These are phyloP conservation scores for Oleoguttula mirabilis DNA, from an alignment of 495 filamentous ascomycete genomes.

Conservation along the genomic window DNA sequence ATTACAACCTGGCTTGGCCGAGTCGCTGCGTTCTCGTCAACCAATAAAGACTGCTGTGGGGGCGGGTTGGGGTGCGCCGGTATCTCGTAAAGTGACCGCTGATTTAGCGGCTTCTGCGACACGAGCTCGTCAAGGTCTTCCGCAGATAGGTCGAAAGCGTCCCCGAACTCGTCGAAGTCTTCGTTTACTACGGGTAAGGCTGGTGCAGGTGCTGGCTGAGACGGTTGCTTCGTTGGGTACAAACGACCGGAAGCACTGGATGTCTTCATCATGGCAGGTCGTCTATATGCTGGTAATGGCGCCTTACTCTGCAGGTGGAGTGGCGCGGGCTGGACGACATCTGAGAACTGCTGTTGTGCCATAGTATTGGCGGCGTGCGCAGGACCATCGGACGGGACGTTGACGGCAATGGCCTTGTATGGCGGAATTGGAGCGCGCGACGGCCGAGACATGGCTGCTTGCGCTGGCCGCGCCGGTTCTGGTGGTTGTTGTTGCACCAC, in stretches of 20 bases:
- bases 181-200: constrained; percentile 18
- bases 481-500: no score
- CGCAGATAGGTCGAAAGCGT: constrained; percentile 29
- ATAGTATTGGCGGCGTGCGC: constrained; percentile 2
- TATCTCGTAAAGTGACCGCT: constrained; percentile 36
- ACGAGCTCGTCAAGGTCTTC: constrained; percentile 23
- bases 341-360: not conserved
- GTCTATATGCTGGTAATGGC: constrained; percentile 16
- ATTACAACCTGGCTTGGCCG: constrained; percentile 2
- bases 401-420: not conserved
- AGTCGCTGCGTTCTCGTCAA: not conserved
- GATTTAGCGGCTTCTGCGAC: constrained; percentile 28
- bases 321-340: constrained; percentile 2
- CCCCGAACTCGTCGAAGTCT: constrained; percentile 43
- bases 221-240: constrained; percentile 4
- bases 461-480: not conserved
- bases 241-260: constrained; percentile 2
- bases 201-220: constrained; percentile 10
- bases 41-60: not conserved
- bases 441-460: not conserved
- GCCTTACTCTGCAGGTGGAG: constrained; percentile 13
- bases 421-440: not conserved
- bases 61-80: constrained; percentile 9
- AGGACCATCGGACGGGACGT: not conserved
- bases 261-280: constrained; percentile 5